Conservation (phyloP, 2,329 filamentous ascomycete species). For the Neonectria magnoliae region DNA sequence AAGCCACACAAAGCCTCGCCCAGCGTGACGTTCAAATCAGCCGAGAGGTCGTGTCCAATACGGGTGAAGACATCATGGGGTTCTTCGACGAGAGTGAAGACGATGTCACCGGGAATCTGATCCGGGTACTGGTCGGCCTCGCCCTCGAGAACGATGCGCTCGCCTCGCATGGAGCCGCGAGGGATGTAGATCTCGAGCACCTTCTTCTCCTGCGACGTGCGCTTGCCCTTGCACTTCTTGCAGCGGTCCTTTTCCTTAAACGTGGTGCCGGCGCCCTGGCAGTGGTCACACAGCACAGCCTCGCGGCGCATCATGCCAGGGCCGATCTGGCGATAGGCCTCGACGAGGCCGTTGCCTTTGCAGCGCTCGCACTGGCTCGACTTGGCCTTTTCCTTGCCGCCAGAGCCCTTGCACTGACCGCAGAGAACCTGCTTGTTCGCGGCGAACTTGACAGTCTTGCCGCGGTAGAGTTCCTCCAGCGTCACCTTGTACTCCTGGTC, state of each 20-base stretch:
- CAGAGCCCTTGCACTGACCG: conserved; percentile 84
- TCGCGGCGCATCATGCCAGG: conserved; percentile 87
- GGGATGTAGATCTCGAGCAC: conserved; percentile 97
- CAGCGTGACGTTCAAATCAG: conserved; percentile 82
- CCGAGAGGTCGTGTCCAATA: conserved; percentile 84
- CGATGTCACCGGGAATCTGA: conserved; percentile 89
- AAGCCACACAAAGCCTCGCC: conserved; percentile 89
- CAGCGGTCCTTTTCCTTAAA: conserved; percentile 98
- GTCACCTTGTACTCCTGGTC: conserved; percentile 91
- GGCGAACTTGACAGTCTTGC: conserved; percentile 96
- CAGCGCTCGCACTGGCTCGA: conserved; percentile 84
- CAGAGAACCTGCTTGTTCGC: conserved; percentile 96
- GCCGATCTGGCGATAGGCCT: conserved; percentile 83
- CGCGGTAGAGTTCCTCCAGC: conserved; percentile 96
- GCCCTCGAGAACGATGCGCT: conserved; percentile 88
- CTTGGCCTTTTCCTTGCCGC: conserved; percentile 93
- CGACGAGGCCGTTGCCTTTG: conserved; percentile 79
- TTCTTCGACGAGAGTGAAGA: conserved; percentile 87
- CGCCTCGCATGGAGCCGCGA: conserved; percentile 84
- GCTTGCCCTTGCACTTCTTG: conserved; percentile 97
- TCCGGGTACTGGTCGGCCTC: conserved; percentile 94
- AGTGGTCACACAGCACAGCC: conserved; percentile 82
- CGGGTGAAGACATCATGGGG: conserved; percentile 85
- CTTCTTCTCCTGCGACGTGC: conserved; percentile 88
- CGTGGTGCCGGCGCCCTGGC: conserved; percentile 84